Evolutionary conservation across 148 eudicot genomes (phyloP), one percentile per base, ranked within the genome.

Genomic region (Mesembryanthemum crystallinum): DNA sequence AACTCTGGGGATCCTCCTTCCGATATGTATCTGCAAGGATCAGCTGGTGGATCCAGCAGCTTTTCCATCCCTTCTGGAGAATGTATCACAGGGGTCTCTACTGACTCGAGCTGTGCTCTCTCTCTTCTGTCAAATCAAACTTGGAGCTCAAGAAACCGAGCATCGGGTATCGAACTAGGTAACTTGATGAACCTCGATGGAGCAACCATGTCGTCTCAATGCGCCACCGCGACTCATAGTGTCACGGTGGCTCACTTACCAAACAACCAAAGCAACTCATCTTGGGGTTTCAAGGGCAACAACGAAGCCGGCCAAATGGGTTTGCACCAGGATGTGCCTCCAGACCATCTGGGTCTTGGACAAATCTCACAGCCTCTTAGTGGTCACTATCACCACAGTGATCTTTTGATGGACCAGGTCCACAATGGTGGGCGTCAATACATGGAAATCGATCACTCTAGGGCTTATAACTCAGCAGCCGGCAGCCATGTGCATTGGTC

Each of bases 91-190:
- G 90, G 88, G 63, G 88, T 82, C 76, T 67, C 83, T 35, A 35
- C 86, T 20, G 88, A 86, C 82, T 86, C 93, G 47, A 78, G 78
- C 84, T 80, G 97, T 94, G 98, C 97, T 94, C 97, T 92, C 98
- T 94, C 98, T 94, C 97, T 94, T 94, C 98, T 94, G 98, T 94
- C 98, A 94, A 90, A 81, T 84, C 93, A 89, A 79, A 82, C 90
- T 73, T 88, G 95, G 90, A 86, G 79, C 88, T 86, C 91, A 73
- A 84, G 83, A 79, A 84, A 77, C 84, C 86, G 74, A 49, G 71
- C 85, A 72, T 85, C 84, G 33, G 81, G 73, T 79, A 85, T 82
- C 32, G 89, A 77, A 71, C 72, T 64, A 3, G 80, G 72, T 73
- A 78, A 47, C 86, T 79, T 81, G 72, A 80, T 82, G 72, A 82